A percentile compares a stretch with the other conserved stretches of the same genome.
Conservation (phyloP, 2,329 filamentous ascomycete species). For the Alternaria infectoria region DNA sequence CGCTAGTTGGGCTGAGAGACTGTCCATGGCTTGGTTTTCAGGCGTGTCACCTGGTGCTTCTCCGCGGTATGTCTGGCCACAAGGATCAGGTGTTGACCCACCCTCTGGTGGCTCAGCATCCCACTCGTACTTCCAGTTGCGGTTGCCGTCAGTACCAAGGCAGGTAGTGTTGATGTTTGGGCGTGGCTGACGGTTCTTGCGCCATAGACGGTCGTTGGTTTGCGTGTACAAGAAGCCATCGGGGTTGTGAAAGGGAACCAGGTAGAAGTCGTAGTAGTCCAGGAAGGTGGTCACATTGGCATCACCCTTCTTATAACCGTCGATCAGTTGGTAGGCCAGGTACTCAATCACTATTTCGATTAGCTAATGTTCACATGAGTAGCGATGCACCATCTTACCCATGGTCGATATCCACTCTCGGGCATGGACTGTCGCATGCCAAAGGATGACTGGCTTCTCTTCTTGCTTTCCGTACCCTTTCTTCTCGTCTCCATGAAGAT, state of each 20-base stretch:
- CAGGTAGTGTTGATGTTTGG: slow-evolving; percentile 36
- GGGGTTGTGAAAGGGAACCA: slow-evolving; percentile 42
- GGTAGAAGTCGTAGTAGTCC: slow-evolving; percentile 41
- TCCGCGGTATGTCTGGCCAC: slow-evolving; percentile 43
- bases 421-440: slow-evolving; percentile 44
- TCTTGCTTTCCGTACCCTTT: slow-evolving; percentile 14
- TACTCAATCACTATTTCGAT: slow-evolving; percentile 35
- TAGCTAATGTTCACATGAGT: neutral
- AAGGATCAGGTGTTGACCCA: slow-evolving; percentile 37
- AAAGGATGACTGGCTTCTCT: slow-evolving; percentile 40
- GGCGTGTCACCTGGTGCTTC: slow-evolving; percentile 38
- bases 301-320: slow-evolving; percentile 34
- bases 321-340: slow-evolving; percentile 36
- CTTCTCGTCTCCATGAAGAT: slow-evolving; percentile 33
- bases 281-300: slow-evolving; percentile 37
- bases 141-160: slow-evolving; percentile 43
- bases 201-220: slow-evolving; percentile 44
- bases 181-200: slow-evolving; percentile 44
- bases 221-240: slow-evolving; percentile 45
- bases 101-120: slow-evolving; percentile 33
- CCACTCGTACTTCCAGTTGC: slow-evolving; percentile 46
- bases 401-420: slow-evolving; percentile 29
- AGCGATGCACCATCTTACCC: slow-evolving; percentile 17
- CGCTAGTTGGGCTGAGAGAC: slow-evolving; percentile 51
- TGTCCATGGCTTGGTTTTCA: slow-evolving; percentile 50